These are phyloP conservation scores for Leccinum huronense DNA, from an alignment of 1,284 basidiomycete genomes.

Conservation along the genomic window DNA sequence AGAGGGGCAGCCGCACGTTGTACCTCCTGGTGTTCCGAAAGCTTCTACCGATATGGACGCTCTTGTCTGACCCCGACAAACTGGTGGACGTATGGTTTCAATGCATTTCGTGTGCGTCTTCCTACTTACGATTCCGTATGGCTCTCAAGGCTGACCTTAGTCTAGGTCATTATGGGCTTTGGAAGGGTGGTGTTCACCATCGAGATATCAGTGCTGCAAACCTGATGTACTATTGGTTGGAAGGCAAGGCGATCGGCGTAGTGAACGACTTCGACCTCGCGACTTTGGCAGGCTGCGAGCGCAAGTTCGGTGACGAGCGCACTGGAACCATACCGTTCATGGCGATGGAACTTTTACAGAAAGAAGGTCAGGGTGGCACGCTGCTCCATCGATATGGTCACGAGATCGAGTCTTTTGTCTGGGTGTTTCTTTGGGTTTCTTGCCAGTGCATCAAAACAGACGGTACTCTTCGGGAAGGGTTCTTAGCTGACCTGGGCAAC, in stretches of 20 bases:
- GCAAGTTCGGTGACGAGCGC: neutral
- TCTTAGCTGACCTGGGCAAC: neutral
- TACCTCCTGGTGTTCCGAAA: neutral
- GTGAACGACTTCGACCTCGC: constrained; percentile 1
- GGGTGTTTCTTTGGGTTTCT: neutral
- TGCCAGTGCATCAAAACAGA: neutral
- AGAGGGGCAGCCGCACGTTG: neutral
- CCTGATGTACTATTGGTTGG: neutral
- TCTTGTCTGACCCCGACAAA: neutral
- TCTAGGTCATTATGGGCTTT: neutral
- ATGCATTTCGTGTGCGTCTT: neutral
- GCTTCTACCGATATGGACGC: neutral
- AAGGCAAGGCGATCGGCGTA: neutral
- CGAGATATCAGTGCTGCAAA: neutral
- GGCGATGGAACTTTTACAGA: neutral
- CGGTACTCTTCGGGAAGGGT: neutral
- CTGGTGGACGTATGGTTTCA: neutral
- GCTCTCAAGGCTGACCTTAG: neutral
- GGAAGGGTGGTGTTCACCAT: neutral
- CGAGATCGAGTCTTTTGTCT: neutral
- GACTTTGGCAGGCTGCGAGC: neutral
- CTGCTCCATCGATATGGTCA: neutral
- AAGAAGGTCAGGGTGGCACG: neutral
- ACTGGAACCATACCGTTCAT: constrained; percentile 1
- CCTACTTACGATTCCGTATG: neutral